These are phyloP conservation scores for Parastagonospora avenae DNA, from an alignment of 2,329 filamentous ascomycete genomes.

Conservation along the genomic window DNA sequence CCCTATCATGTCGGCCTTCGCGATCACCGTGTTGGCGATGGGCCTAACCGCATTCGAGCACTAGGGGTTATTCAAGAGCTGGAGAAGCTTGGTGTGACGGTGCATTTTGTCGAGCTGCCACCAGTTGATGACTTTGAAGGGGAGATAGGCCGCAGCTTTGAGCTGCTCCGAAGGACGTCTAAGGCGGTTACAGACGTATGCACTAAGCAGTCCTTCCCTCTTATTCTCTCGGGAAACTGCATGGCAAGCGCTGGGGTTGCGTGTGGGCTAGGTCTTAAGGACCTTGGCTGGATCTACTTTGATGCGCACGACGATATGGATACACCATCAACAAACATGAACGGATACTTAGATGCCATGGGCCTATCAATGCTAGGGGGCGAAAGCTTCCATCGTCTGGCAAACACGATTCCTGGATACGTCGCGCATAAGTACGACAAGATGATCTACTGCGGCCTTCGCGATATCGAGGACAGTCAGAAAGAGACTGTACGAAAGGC, in stretches of 20 bases:
- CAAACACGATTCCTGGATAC: slow-evolving; percentile 41
- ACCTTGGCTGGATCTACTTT: slow-evolving; percentile 48
- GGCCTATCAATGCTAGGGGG: slow-evolving; percentile 46
- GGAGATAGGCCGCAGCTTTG: slow-evolving; percentile 50
- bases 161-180: slow-evolving; percentile 47
- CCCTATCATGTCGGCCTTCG: slow-evolving; percentile 50
- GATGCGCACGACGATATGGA: slow-evolving; percentile 53
- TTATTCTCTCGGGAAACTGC: slow-evolving; percentile 50
- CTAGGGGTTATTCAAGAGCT: slow-evolving; percentile 37
- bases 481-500: slow-evolving; percentile 36
- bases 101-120: slow-evolving; percentile 31
- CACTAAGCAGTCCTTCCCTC: slow-evolving; percentile 39
- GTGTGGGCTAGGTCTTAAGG: slow-evolving; percentile 36
- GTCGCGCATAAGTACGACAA: slow-evolving; percentile 15
- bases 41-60: slow-evolving; percentile 40
- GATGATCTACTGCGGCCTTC: slow-evolving; percentile 27
- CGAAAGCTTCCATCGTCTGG: slow-evolving; percentile 36
- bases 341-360: slow-evolving; percentile 49
- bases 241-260: slow-evolving; percentile 44
- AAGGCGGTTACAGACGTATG: slow-evolving; percentile 34
- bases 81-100: slow-evolving; percentile 21
- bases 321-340: slow-evolving; percentile 41
- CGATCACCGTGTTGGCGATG: slow-evolving; percentile 47
- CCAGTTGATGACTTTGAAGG: slow-evolving; percentile 47
- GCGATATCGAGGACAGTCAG: slow-evolving; percentile 37